Evolutionary conservation across 306 rosid genomes (phyloP), one percentile per base, ranked within the genome.

Genomic region (Mimosa pudica): DNA sequence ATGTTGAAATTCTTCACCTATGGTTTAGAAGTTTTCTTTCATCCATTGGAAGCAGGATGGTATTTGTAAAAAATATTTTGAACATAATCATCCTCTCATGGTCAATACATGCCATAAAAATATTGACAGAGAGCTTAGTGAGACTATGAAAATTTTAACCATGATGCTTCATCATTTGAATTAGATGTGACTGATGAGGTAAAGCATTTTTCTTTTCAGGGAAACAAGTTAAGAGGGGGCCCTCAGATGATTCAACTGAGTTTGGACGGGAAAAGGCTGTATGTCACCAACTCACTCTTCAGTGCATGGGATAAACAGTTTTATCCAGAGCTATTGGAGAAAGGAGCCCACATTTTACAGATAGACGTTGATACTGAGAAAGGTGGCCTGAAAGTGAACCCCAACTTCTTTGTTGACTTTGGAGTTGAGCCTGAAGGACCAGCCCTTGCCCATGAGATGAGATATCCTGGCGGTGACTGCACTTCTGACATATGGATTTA

Each of bases 401-500:
- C 93, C 0, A 87, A 87, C 71, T 92, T 94, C 79, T 94, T 92
- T 17, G 93, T 94, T 20, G 98, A 94, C 89, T 94, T 94, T 57
- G 97, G 92, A 66, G 81, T 84, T 69, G 98, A 94, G 83, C 94
- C 98, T 57, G 84, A 85, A 61, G 98, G 98, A 49, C 98, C 98
- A 77, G 82, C 98, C 51, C 92, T 94, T 64, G 98, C 97, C 16
- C 98, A 94, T 84, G 98, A 94, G 86, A 94, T 92, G 97, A 86
- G 98, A 85, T 92, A 92, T 57, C 98, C 97, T 42, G 97, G 98
- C 64, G 97, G 98, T 12, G 98, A 94, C 78, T 94, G 97, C 92
- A 94, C 98, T 75, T 94, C 94, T 75, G 86, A 83, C 51, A 64
- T 64, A 12, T 64, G 70, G 70, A 64, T 64, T 35, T 64, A 64